Base-by-base conservation (phyloP, 352 stramenopile species). In the Pseudoperonospora humuli region DNA sequence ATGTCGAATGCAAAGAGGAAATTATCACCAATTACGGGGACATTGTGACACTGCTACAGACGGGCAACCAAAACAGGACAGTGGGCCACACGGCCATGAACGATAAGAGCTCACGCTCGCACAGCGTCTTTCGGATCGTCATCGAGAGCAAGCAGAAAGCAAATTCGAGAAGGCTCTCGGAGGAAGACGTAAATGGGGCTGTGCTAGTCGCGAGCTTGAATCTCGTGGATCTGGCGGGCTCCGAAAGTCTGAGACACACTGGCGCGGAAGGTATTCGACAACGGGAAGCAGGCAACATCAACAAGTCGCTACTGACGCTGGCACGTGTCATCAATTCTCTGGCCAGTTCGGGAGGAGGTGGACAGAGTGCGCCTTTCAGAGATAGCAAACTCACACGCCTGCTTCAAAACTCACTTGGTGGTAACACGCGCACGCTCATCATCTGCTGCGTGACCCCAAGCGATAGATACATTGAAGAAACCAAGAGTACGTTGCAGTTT, bases 211-310 rank as follows among this genome's bases (percentile, higher is more conserved):
- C 89, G 3, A 96, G 86, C 19, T 68, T 99, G 5, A 98, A 96
- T 45, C 75, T 99, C 27, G 96, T 99, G 20, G 96, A 99, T 68
- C 75, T 99, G 3, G 96, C 96, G 1, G 96, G 96, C 11, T 98
- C 86, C 2, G 96, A 99, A 64, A 98, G 92, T 67, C 78, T 97
- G 42, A 74, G 94, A 32, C 84, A 97, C 61, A 99, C 95, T 21
- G 90, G 81, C 5, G 92, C 95, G 1, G 96, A 95, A 28, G 96
- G 95, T 8, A 78, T 93, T 34, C 82, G 93, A 26, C 87, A 97
- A 64, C 96, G 97, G 52, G 96, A 99, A 57, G 93, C 93, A 28
- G 81, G 84, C 17, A 97, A 97, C 57, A 98, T 98, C 69, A 98
- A 98, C 70, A 88, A 96, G 67, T 97, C 84, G 68, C 75, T 98